Base-by-base conservation (phyloP, 1,139 yeast genomes). In the Zygoascus hellenicus region DNA sequence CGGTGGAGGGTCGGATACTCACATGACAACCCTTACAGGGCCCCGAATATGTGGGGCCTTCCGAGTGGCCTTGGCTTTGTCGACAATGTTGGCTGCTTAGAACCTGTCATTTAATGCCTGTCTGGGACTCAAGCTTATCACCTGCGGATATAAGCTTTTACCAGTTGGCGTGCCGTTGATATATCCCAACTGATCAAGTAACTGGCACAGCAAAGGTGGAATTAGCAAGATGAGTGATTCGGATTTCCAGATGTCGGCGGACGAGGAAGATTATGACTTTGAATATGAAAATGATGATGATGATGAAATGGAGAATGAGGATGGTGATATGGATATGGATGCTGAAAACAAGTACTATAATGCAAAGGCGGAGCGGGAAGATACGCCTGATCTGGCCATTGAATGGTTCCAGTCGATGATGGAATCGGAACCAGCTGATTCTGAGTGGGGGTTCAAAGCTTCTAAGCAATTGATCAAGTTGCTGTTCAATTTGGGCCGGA, bases 401-500 rank as follows among this genome's bases (percentile, higher is more conserved):
- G 62, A 56, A 2, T 70, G 68, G 49, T 75, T 81, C 47, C 55
- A 59, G 9, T 60, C 60, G 16, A 69, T 77, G 1, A 60, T 73
- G 1, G 58, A 56, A 0, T 59, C 72, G 1, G 58, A 57, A 0
- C 56, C 60, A 3, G 64, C 30, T 6, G 45, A 36, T 16, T 36
- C 45, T 10, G 48, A 62, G 49, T 60, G 63, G 61, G 65, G 76
- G 2, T 81, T 83, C 63, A 83, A 80, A 54, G 72, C 88, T 0
- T 64, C 70, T 46, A 86, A 86, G 57, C 95, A 86, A 59, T 65
- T 76, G 34, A 71, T 83, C 44, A 86, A 86, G 64, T 65, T 81
- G 9, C 63, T 70, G 34, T 75, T 74, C 52, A 64, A 64, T 19
- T 61, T 67, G 6, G 50, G 62, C 9, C 65, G 65, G 42, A 55